phyloP scores from a whole-genome alignment of 2,329 filamentous ascomycete genomes.

The Pseudocercospora cruenta region DNA sequence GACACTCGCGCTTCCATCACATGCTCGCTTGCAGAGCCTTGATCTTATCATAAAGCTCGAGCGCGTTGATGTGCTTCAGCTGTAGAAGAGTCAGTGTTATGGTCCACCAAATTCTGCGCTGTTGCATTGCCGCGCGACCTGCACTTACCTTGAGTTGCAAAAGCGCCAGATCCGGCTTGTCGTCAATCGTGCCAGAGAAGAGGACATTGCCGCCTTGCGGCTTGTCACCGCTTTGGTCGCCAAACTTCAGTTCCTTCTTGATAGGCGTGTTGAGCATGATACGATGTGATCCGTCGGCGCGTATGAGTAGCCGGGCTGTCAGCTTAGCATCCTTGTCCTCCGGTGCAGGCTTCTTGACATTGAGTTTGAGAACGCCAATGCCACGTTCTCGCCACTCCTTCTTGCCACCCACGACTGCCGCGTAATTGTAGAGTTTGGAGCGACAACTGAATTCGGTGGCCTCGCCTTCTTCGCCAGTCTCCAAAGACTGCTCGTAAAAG shows the following conservation, averaged over 20 bases:
- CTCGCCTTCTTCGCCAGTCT: slow-evolving; percentile 87
- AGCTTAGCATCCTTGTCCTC: slow-evolving; percentile 56
- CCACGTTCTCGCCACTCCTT: slow-evolving; percentile 89
- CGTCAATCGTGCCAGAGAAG: slow-evolving; percentile 62
- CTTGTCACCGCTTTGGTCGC: slow-evolving; percentile 64
- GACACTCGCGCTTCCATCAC: slow-evolving; percentile 28
- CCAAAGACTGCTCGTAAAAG: slow-evolving; percentile 65
- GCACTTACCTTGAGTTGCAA: slow-evolving; percentile 60
- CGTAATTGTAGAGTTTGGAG: slow-evolving; percentile 82
- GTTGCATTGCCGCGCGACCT: neutral
- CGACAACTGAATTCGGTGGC: slow-evolving; percentile 73
- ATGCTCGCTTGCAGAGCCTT: slow-evolving; percentile 45
- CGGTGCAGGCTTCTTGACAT: slow-evolving; percentile 61
- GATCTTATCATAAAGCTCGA: slow-evolving; percentile 53
- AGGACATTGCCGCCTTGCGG: slow-evolving; percentile 72
- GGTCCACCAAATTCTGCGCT: neutral
- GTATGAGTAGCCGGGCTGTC: slow-evolving; percentile 78
- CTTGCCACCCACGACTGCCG: slow-evolving; percentile 57
- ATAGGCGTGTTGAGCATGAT: slow-evolving; percentile 85
- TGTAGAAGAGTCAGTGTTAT: slow-evolving; percentile 27
- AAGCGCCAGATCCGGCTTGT: slow-evolving; percentile 54
- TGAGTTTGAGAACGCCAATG: slow-evolving; percentile 80
- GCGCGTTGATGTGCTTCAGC: slow-evolving; percentile 49
- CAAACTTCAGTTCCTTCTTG: slow-evolving; percentile 76
- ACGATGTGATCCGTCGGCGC: slow-evolving; percentile 84